These are phyloP conservation scores for Metarhizium brunneum DNA, from an alignment of 2,329 filamentous ascomycete species.

Conservation along the genomic window DNA sequence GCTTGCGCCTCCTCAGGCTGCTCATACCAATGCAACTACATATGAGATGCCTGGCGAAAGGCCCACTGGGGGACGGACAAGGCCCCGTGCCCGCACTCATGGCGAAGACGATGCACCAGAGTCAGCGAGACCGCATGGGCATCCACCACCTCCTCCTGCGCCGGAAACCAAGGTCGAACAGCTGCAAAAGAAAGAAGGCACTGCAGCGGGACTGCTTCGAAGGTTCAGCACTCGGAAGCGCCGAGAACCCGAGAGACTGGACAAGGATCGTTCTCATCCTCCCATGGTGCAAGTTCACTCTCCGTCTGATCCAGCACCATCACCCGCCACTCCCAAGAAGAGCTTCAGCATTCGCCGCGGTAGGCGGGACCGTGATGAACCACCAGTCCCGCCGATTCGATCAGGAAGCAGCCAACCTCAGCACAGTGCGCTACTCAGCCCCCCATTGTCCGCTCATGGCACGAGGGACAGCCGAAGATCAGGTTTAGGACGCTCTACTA, in stretches of 20 bases:
- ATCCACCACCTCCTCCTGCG: constrained; percentile 25
- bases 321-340: constrained; percentile 58
- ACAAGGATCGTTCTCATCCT: constrained; percentile 59
- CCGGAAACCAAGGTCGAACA: constrained; percentile 51
- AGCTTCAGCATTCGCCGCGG: constrained; percentile 74
- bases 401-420: constrained; percentile 59
- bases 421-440: constrained; percentile 69
- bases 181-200: constrained; percentile 72
- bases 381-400: constrained; percentile 35
- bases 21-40: constrained; percentile 74
- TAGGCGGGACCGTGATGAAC: constrained; percentile 44
- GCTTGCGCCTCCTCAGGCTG: constrained; percentile 71
- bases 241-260: constrained; percentile 54
- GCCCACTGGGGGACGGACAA: constrained; percentile 70
- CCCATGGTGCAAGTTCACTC: constrained; percentile 71
- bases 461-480: constrained; percentile 50
- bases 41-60: constrained; percentile 89
- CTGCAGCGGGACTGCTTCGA: constrained; percentile 73
- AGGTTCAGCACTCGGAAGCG: constrained; percentile 83
- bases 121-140: constrained; percentile 20
- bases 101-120: constrained; percentile 87
- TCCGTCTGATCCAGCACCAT: constrained; percentile 45
- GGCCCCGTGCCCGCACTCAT: constrained; percentile 83
- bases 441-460: constrained; percentile 54
- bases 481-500: constrained; percentile 73